phyloP scores from a whole-genome alignment of 2,329 filamentous ascomycete genomes.

The Exophiala bonariae region DNA sequence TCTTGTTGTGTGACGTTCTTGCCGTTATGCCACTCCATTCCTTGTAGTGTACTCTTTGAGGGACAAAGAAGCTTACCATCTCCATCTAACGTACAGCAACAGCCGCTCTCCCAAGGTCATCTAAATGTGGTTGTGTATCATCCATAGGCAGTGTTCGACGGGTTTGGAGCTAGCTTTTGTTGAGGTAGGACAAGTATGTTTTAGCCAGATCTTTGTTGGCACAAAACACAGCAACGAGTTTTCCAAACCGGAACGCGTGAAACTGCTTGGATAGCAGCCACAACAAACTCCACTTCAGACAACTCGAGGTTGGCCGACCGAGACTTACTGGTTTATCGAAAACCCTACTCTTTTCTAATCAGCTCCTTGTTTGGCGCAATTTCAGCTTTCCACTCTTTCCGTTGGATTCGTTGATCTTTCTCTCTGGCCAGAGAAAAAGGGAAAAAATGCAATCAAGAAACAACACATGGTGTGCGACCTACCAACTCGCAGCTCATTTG shows the following conservation, averaged over 20 bases:
- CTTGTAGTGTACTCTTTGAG: constrained; percentile 13
- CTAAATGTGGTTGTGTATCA: constrained; percentile 41
- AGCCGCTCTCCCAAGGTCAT: constrained; percentile 56
- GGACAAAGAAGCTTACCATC: constrained; percentile 25
- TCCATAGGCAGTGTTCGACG: constrained; percentile 31
- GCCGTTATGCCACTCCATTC: too few species aligned
- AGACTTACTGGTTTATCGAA: constrained; percentile 40
- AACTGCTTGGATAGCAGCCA: constrained; percentile 27
- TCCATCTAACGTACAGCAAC: constrained; percentile 40
- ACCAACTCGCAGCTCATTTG: constrained; percentile 32
- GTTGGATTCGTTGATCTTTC: constrained; percentile 11
- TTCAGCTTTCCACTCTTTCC: constrained; percentile 31
- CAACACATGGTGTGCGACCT: constrained; percentile 32
- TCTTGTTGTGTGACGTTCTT: constrained; percentile 7
- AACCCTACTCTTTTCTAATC: constrained; percentile 40
- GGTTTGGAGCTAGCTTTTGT: constrained; percentile 35
- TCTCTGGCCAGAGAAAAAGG: constrained; percentile 22
- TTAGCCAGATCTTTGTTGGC: constrained; percentile 35
- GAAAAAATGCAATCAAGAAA: constrained; percentile 15
- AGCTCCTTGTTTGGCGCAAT: constrained; percentile 32
- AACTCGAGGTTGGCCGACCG: constrained; percentile 47
- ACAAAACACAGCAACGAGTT: constrained; percentile 34
- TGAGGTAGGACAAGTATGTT: constrained; percentile 29
- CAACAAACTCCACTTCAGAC: constrained; percentile 36
- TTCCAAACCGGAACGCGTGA: too few species aligned